Percentiles rank a stretch among this genome's conserved stretches.
phyloP scores from a whole-genome alignment of 148 eudicot species.

The Vaccinium macrocarpon region DNA sequence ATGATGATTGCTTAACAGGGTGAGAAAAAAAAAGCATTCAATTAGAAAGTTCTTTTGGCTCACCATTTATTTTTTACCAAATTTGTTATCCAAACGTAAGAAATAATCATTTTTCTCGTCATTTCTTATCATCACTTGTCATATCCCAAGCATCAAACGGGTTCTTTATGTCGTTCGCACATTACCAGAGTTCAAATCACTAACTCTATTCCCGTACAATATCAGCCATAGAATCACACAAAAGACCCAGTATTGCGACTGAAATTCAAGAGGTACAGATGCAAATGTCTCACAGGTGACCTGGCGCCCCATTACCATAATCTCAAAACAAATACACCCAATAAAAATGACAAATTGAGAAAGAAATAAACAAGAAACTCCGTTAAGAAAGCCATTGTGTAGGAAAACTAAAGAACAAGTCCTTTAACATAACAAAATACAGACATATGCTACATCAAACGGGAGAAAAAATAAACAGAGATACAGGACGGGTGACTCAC shows the following conservation, averaged over 20 bases:
- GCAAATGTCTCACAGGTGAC: too few relatives aligned
- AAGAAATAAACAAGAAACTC: neutral
- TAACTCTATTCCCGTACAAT: too few relatives aligned
- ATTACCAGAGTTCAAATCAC: neutral
- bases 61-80: neutral
- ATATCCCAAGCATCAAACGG: neutral
- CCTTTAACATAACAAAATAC: neutral
- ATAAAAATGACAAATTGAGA: neutral
- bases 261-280: too few relatives aligned
- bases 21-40: neutral
- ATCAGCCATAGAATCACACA: too few relatives aligned
- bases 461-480: neutral
- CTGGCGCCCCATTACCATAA: neutral
- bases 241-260: too few relatives aligned
- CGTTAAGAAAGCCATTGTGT: neutral
- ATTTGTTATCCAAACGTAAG: neutral
- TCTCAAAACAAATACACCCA: neutral
- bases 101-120: neutral
- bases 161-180: neutral
- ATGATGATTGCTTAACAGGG: neutral
- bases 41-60: neutral
- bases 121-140: neutral
- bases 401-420: neutral
- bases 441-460: neutral
- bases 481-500: conserved; percentile 29